These are phyloP conservation scores for Euphrasia confusa DNA, from an alignment of 257 asterid genomes.

Conservation along the genomic window DNA sequence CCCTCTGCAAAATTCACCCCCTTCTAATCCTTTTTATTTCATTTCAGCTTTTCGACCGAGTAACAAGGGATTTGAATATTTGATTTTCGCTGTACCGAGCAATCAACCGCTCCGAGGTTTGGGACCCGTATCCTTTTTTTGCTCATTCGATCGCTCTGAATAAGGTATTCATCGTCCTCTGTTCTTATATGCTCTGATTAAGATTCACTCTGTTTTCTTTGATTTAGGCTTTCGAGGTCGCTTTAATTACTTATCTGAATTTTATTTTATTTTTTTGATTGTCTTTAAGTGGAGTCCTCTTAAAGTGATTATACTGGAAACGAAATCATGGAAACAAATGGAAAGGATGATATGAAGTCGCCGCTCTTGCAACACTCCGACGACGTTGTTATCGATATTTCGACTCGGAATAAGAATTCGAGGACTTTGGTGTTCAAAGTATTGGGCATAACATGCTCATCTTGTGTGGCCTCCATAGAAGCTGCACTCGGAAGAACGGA, in stretches of 20 bases:
- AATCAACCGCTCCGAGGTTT: not conserved
- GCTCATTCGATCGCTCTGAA: not conserved
- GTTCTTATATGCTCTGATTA: not conserved
- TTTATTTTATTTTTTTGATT: not conserved
- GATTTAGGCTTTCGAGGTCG: conserved; percentile 18
- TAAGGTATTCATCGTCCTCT: not conserved
- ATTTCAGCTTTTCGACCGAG: not conserved
- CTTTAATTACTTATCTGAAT: not conserved
- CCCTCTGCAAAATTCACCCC: not conserved
- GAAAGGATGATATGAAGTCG: conserved; percentile 53
- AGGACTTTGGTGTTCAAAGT: conserved; percentile 78
- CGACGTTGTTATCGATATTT: conserved; percentile 43
- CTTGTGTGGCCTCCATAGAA: conserved; percentile 84
- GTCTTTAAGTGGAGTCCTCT: not conserved
- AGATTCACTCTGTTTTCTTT: not conserved
- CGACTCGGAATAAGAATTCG: conserved; percentile 41
- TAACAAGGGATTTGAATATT: not conserved
- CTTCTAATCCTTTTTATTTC: not conserved
- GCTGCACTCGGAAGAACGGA: conserved; percentile 61
- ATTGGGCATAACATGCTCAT: conserved; percentile 77
- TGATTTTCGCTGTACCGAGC: not conserved
- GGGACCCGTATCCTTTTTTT: not conserved
- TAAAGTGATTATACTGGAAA: conserved; percentile 18
- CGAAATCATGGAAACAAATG: conserved; percentile 53
- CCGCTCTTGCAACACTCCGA: conserved; percentile 60